phyloP scores from a whole-genome alignment of 2,329 filamentous ascomycete species.

The Pseudonectria buxi region DNA sequence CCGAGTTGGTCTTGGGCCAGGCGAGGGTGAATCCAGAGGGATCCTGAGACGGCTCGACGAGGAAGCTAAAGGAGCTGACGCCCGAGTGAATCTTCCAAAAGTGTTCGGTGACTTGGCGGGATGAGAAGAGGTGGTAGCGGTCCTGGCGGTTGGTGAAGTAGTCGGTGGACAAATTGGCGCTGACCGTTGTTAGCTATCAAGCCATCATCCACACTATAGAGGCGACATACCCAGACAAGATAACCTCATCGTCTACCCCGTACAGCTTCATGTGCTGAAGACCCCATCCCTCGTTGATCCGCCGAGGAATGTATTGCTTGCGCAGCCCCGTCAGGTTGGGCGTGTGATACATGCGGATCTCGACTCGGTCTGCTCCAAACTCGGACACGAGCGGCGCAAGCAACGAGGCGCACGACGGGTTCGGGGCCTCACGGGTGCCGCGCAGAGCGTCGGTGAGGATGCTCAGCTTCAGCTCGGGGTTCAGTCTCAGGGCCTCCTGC shows the following conservation, averaged over 20 bases:
- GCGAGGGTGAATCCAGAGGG: conserved; percentile 52
- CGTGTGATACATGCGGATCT: conserved; percentile 96
- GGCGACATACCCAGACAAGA: conserved; percentile 69
- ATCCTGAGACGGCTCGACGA: conserved; percentile 56
- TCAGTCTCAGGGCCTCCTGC: conserved; percentile 64
- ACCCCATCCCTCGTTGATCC: conserved; percentile 98
- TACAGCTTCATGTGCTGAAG: conserved; percentile 99
- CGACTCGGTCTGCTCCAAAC: conserved; percentile 77
- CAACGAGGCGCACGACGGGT: conserved; percentile 81
- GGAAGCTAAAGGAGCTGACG: conserved; percentile 75
- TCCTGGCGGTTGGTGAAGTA: conserved; percentile 97
- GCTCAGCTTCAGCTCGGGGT: conserved; percentile 72
- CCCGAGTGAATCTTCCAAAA: conserved; percentile 72
- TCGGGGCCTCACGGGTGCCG: conserved; percentile 82
- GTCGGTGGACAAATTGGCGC: conserved; percentile 81
- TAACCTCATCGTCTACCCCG: conserved; percentile 89
- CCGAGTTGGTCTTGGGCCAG: conserved; percentile 72
- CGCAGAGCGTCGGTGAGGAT: conserved; percentile 87
- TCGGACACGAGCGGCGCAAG: conserved; percentile 76
- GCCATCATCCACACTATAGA: not conserved
- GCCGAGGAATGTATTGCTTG: conserved; percentile 75
- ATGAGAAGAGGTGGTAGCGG: conserved; percentile 85
- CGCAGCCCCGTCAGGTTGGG: conserved; percentile 84
- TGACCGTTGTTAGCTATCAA: conserved; percentile 17
- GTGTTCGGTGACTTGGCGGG: conserved; percentile 71